phyloP scores from a whole-genome alignment of 257 asterid species.

The Galeopsis tetrahit region DNA sequence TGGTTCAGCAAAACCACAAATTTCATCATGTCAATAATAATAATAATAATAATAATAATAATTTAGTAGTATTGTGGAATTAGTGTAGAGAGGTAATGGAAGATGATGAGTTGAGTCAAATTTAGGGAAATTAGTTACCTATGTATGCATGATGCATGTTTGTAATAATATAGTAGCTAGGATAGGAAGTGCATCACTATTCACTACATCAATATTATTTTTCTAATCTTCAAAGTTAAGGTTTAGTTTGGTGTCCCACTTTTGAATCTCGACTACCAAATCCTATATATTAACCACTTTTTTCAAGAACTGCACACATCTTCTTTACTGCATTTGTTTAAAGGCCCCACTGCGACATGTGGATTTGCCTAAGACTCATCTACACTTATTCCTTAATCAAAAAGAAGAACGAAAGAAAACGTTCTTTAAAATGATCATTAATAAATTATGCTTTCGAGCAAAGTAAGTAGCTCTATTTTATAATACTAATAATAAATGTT shows the following conservation, averaged over 20 bases:
- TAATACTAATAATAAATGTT: no score
- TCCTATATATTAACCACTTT: conserved; percentile 25
- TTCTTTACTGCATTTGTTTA: neutral
- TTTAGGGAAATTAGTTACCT: conserved; percentile 35
- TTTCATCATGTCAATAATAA: neutral
- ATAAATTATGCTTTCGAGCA: no score
- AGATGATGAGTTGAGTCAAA: conserved; percentile 39
- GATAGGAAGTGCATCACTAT: conserved; percentile 22
- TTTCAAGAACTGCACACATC: conserved; percentile 15
- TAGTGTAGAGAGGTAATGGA: conserved; percentile 30
- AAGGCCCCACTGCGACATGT: conserved; percentile 8
- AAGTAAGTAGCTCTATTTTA: no score
- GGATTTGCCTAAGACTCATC: neutral
- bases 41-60: neutral
- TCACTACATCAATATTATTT: neutral
- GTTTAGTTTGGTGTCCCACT: conserved; percentile 51
- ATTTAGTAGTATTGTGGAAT: neutral
- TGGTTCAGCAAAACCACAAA: conserved; percentile 21
- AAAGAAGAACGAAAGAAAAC: no score
- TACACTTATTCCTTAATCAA: no score
- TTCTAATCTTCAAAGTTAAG: conserved; percentile 29
- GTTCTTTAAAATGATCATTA: no score
- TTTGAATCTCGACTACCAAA: conserved; percentile 42
- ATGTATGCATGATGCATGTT: neutral
- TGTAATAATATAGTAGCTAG: conserved; percentile 12